These are phyloP conservation scores for Chlamydomonas eustigma DNA, from an alignment of 139 green algal species.

Conservation along the genomic window DNA sequence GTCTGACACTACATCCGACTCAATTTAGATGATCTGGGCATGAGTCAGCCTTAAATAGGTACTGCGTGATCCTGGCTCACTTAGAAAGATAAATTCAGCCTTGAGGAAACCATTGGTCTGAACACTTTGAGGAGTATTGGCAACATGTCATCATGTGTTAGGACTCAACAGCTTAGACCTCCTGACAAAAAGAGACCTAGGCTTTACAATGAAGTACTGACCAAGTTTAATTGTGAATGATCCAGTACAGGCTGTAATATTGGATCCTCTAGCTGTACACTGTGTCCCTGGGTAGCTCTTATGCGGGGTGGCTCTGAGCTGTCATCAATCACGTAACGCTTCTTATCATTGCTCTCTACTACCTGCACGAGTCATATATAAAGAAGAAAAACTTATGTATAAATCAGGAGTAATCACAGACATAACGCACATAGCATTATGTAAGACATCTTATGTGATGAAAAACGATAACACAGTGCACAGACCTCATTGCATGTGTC, in stretches of 20 bases:
- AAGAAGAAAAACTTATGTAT: not conserved
- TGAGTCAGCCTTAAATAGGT: too few species aligned
- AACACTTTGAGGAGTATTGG: too few species aligned
- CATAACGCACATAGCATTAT: not conserved
- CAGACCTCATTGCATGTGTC: not conserved
- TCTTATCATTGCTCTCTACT: constrained; percentile 40
- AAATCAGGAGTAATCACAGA: not conserved
- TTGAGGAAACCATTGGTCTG: too few species aligned
- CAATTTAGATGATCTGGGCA: too few species aligned
- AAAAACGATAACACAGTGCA: not conserved
- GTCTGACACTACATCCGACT: too few species aligned
- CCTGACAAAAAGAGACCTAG: too few species aligned
- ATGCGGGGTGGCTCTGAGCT: constrained; percentile 28
- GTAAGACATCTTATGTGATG: not conserved
- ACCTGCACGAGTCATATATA: constrained; percentile 10
- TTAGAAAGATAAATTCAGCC: too few species aligned
- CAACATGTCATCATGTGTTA: too few species aligned
- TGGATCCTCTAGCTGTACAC: constrained; percentile 43
- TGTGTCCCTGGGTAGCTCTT: constrained; percentile 54
- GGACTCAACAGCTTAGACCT: too few species aligned
- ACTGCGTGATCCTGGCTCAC: too few species aligned
- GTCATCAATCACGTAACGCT: constrained; percentile 53
- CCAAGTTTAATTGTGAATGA: too few species aligned
- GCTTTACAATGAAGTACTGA: too few species aligned
- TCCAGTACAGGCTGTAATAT: constrained; percentile 40